Conservation (phyloP, 495 filamentous ascomycete species). For the Xylaria flabelliformis region DNA sequence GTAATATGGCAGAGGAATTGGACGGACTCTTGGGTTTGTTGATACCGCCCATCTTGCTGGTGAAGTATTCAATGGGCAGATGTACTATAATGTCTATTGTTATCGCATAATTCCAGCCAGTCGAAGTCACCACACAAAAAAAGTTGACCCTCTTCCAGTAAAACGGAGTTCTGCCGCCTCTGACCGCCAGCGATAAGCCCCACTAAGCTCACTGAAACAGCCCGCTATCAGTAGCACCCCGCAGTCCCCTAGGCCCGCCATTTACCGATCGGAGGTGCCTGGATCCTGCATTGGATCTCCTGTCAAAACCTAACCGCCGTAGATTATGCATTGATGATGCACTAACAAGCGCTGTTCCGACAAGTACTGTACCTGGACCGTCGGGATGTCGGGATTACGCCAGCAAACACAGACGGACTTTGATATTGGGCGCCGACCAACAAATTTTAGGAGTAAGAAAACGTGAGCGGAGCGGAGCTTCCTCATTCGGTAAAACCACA, state of each 20-base stretch:
- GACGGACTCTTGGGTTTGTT: conserved; percentile 60
- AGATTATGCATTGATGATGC: neutral
- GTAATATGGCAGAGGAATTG: neutral
- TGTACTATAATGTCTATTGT: neutral
- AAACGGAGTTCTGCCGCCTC: conserved; percentile 43
- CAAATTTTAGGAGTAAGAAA: neutral
- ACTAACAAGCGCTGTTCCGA: conserved; percentile 17
- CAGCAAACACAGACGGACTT: neutral
- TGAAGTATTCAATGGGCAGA: neutral
- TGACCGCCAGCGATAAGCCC: conserved; percentile 47
- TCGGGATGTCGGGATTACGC: conserved; percentile 4
- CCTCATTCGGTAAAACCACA: conserved; percentile 30
- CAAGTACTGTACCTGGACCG: neutral
- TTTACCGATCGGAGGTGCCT: neutral
- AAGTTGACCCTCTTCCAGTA: conserved; percentile 32
- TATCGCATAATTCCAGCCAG: neutral
- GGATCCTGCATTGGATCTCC: neutral
- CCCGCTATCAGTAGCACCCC: conserved; percentile 25
- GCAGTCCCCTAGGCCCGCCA: conserved; percentile 5
- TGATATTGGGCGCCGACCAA: neutral
- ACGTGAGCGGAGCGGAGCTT: conserved; percentile 34
- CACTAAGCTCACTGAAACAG: conserved; percentile 17
- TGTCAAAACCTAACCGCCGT: neutral
- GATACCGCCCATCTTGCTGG: conserved; percentile 37
- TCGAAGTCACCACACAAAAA: conserved; percentile 29